A percentile compares a stretch with the other conserved stretches of the same genome.
Conservation (phyloP, 345 rosid species). For the Eutrema japonicum region DNA sequence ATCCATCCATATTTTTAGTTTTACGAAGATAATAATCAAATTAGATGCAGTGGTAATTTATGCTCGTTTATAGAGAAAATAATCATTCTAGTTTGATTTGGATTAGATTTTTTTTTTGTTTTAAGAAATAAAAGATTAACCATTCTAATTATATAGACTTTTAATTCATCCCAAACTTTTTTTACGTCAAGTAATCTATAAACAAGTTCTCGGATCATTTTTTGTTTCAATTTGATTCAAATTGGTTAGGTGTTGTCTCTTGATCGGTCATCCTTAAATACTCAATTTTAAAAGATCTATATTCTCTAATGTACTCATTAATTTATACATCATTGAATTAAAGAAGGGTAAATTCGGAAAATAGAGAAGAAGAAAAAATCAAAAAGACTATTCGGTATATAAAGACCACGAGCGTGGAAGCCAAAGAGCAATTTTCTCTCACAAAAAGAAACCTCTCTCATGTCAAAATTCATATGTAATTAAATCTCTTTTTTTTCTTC, state of each 20-base stretch:
- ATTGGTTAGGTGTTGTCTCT: background rate
- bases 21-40: background rate
- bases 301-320: background rate
- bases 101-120: background rate
- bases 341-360: constrained; percentile 31
- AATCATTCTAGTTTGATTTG: background rate
- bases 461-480: constrained; percentile 29
- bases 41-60: background rate
- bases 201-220: background rate
- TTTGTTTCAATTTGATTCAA: background rate
- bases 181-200: background rate
- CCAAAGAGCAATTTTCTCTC: constrained; percentile 39
- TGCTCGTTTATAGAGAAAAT: background rate
- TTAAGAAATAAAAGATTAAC: background rate
- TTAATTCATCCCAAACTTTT: background rate
- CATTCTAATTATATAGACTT: background rate
- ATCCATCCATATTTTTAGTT: background rate
- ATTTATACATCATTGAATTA: background rate
- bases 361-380: background rate
- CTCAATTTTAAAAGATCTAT: background rate
- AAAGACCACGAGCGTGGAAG: constrained; percentile 42
- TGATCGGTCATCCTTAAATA: constrained; percentile 5
- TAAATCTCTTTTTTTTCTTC: background rate
- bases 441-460: background rate
- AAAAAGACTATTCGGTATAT: constrained; percentile 24